Percentiles rank a stretch among this genome's conserved stretches.
Conservation (phyloP, 805 yeast genomes). For the Candida chilensis region DNA sequence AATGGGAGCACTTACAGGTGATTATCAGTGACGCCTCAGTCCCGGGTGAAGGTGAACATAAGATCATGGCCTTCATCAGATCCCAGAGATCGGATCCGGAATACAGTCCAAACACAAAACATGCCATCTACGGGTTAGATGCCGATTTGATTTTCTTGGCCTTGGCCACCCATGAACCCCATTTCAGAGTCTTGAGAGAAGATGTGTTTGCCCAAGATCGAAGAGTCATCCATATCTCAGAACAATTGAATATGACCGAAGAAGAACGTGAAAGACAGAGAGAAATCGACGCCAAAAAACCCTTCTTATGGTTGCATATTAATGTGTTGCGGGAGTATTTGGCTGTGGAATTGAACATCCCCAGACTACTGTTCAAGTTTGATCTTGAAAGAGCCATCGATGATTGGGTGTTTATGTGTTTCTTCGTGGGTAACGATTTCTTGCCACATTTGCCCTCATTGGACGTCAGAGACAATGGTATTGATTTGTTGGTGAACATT, state of each 20-base stretch:
- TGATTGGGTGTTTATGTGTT: constrained; percentile 98
- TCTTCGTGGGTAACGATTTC: constrained; percentile 97
- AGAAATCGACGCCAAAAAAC: constrained; percentile 50
- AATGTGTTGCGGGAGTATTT: constrained; percentile 83
- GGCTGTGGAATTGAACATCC: constrained; percentile 68
- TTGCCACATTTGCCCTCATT: constrained; percentile 92
- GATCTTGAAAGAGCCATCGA: constrained; percentile 94
- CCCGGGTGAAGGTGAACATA: constrained; percentile 99
- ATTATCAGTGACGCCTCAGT: constrained; percentile 93
- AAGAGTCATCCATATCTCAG: constrained; percentile 31
- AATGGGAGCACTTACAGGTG: constrained; percentile 85
- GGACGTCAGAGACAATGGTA: constrained; percentile 91
- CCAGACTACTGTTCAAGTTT: constrained; percentile 61
- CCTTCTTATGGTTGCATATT: constrained; percentile 91
- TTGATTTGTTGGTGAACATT: constrained; percentile 67
- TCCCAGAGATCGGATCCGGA: constrained; percentile 80
- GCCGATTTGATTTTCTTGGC: constrained; percentile 96
- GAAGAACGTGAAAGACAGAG: constrained; percentile 37
- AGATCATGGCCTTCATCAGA: constrained; percentile 92
- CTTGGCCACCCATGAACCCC: constrained; percentile 96
- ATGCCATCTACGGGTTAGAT: constrained; percentile 94
- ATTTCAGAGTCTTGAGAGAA: constrained; percentile 87
- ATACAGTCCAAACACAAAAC: constrained; percentile 89
- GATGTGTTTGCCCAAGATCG: constrained; percentile 84
- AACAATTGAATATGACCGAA: constrained; percentile 49